A percentile compares a stretch with the other conserved stretches of the same genome.
phyloP scores from a whole-genome alignment of 176 grass and related monocot genomes.

The Avena sativa region DNA sequence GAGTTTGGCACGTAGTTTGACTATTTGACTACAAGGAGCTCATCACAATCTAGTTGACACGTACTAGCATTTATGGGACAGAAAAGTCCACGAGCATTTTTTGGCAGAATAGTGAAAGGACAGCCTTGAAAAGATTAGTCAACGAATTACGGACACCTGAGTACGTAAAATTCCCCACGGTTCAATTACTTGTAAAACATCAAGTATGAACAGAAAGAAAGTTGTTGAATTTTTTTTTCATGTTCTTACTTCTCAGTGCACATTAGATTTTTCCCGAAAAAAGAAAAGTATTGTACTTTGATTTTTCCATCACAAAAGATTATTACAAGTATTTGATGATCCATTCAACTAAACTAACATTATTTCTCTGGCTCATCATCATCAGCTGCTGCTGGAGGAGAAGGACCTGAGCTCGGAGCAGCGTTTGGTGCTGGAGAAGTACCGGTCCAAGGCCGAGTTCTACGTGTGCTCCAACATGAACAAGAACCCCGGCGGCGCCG shows the following conservation, averaged over 20 bases:
- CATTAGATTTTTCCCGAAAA: too few relatives aligned
- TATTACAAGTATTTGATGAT: background rate
- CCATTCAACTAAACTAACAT: background rate
- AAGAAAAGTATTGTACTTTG: too few relatives aligned
- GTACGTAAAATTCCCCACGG: background rate
- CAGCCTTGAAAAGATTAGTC: background rate
- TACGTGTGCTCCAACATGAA: conserved; percentile 88
- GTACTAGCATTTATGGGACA: background rate
- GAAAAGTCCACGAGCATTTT: background rate
- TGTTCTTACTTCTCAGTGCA: too few relatives aligned
- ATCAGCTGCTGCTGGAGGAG: conserved; percentile 74
- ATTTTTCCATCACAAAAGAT: background rate
- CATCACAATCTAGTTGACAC: background rate
- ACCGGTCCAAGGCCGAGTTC: conserved; percentile 62
- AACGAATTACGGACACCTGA: background rate
- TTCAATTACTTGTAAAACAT: too few relatives aligned
- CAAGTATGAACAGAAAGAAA: too few relatives aligned
- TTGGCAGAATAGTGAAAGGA: background rate
- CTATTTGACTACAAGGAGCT: background rate
- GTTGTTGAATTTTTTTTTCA: too few relatives aligned
- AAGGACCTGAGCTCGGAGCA: conserved; percentile 46
- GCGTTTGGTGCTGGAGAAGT: conserved; percentile 55
- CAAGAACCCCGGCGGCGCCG: conserved; percentile 57
- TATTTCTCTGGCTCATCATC: background rate
- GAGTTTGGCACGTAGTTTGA: background rate